Conservation (phyloP, 805 yeast species). For the Kuraishia hungarica region DNA sequence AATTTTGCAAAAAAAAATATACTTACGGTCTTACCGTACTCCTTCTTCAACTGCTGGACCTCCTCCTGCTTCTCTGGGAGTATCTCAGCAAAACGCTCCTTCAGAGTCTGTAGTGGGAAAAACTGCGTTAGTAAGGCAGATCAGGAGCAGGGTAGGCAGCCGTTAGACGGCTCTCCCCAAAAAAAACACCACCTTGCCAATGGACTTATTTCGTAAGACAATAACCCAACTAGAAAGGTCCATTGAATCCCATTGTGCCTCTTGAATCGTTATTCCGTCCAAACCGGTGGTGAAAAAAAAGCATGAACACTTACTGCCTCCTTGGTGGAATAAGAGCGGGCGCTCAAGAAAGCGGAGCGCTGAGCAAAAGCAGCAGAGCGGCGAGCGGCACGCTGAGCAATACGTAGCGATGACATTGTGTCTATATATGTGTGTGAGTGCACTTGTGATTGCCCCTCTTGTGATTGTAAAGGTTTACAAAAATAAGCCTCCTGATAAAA, state of each 20-base stretch:
- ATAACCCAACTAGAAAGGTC: too few relatives aligned
- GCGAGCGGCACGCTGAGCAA: constrained; percentile 19
- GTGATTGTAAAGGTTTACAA: neutral
- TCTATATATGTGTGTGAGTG: neutral
- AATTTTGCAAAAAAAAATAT: constrained; percentile 12
- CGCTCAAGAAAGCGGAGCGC: constrained; percentile 11
- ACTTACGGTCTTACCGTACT: constrained; percentile 75
- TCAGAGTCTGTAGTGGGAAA: constrained; percentile 53
- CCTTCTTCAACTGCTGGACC: constrained; percentile 82
- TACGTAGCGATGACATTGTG: constrained; percentile 2
- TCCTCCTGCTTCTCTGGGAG: constrained; percentile 90
- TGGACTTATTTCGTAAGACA: neutral
- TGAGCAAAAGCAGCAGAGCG: constrained; percentile 15
- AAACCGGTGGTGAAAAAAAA: too few relatives aligned
- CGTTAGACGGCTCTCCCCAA: neutral
- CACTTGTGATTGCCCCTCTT: neutral
- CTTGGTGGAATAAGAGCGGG: constrained; percentile 29
- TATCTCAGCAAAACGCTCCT: constrained; percentile 89
- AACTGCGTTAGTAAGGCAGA: neutral
- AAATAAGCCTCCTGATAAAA: neutral
- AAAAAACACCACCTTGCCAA: neutral
- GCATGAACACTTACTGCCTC: constrained; percentile 21
- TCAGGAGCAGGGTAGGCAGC: neutral
- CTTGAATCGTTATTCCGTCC: too few relatives aligned
- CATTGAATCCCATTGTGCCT: too few relatives aligned